phyloP scores from a whole-genome alignment of 2,329 filamentous ascomycete genomes.

The Neonectria magnoliae region DNA sequence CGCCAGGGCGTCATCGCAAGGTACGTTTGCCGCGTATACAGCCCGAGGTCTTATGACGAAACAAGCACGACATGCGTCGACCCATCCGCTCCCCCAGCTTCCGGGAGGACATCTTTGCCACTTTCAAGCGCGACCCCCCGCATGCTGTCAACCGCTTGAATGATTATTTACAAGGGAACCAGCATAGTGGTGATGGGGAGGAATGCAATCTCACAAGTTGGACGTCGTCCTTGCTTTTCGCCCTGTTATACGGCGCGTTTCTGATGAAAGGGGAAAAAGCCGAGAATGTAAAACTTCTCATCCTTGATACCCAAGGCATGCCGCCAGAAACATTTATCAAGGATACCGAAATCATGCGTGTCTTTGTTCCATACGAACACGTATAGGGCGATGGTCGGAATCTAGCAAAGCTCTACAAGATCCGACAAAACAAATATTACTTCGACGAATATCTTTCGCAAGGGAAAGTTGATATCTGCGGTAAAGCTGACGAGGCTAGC shows the following conservation, averaged over 20 bases:
- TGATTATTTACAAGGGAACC: not conserved
- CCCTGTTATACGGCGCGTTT: not conserved
- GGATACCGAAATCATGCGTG: not conserved
- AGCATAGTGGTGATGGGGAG: not conserved
- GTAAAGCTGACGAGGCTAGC: not conserved
- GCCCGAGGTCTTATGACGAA: not conserved
- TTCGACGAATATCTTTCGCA: constrained; percentile 2
- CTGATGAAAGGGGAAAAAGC: no score
- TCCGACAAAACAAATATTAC: not conserved
- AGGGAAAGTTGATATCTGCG: not conserved
- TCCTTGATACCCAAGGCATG: not conserved
- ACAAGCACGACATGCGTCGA: not conserved
- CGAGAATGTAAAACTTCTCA: not conserved
- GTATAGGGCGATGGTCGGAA: not conserved
- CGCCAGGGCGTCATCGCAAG: not conserved
- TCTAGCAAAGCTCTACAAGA: not conserved
- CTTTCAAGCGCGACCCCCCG: not conserved
- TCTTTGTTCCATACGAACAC: not conserved
- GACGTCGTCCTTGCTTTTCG: not conserved
- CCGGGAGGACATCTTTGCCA: not conserved
- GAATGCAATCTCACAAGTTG: not conserved
- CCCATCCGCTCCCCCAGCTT: no score
- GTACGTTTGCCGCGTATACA: not conserved
- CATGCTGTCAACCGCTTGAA: not conserved
- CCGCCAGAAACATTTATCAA: not conserved